Conservation (phyloP, 1,139 yeast genomes). For the Blastobotrys buckinghamii region DNA sequence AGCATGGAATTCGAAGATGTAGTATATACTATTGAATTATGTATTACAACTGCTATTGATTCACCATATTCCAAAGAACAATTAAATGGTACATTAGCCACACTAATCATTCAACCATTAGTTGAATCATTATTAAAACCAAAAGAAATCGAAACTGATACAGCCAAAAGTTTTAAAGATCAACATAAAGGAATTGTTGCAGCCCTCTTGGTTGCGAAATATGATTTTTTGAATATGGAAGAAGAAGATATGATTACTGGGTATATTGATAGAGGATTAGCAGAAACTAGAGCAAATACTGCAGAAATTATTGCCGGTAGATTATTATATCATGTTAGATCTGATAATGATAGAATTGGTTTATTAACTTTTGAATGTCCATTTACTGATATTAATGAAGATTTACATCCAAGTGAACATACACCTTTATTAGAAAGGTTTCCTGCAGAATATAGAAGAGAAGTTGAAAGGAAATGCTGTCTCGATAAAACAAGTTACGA, state of each 20-base stretch:
- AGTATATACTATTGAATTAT: constrained; percentile 15
- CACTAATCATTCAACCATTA: constrained; percentile 23
- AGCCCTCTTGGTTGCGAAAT: constrained; percentile 27
- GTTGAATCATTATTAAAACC: constrained; percentile 18
- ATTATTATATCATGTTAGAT: constrained; percentile 24
- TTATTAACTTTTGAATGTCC: constrained; percentile 26
- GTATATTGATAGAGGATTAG: constrained; percentile 22
- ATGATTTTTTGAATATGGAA: constrained; percentile 24
- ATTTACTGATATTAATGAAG: not conserved
- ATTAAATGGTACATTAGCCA: constrained; percentile 20
- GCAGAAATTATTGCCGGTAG: constrained; percentile 30
- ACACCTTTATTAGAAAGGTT: constrained; percentile 15
- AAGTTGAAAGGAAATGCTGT: constrained; percentile 11
- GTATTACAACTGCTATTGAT: constrained; percentile 20
- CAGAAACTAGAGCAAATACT: constrained; percentile 29
- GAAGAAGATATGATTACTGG: constrained; percentile 23
- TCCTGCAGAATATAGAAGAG: constrained; percentile 7
- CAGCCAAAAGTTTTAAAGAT: constrained; percentile 11
- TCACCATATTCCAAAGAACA: constrained; percentile 27
- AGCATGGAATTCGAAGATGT: constrained; percentile 17
- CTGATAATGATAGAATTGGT: constrained; percentile 25
- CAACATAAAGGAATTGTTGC: constrained; percentile 30
- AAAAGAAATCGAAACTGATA: not conserved
- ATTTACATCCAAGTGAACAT: constrained; percentile 5
- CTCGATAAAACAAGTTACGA: constrained; percentile 11